Evolutionary conservation across 257 asterid genomes (phyloP), one percentile per base, ranked within the genome.

Genomic region (Rhazya stricta): DNA sequence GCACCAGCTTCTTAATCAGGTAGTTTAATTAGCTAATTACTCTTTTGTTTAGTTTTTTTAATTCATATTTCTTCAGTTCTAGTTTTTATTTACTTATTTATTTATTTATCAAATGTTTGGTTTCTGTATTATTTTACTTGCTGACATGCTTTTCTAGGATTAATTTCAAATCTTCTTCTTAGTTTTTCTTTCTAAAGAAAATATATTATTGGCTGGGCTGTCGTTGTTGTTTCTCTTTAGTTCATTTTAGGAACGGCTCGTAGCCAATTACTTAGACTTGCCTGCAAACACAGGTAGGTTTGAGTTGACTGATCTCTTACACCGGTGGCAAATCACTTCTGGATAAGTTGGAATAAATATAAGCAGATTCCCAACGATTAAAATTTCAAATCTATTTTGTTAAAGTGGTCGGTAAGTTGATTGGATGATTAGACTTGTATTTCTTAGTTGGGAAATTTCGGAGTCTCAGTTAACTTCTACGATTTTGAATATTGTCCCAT

Each of bases 1-100:
- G 82, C 96, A 93, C 79, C 99, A 91, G 84, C 97, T 91, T 71
- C 88, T 91, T 80, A 92, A 86, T 85, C 94, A 85, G 96, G 99
- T 90, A 51, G 9, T 30, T 23, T n/a, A n/a, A n/a, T 41, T 53
- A 5, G 5, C 15, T 61, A 13, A 2, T 67, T 21, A 73, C 32
- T 54, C n/a, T 50, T 13, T 23, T 6, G 30, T 54, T 13, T 11
- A 1, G n/a, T 36, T 66, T 27, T 12, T 53, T 75, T 29, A 0
- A 1, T 19, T 16, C 34, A 10, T 57, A 27, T 46, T 50, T 45
- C 2, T 25, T 6, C 11, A 62, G 53, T 76, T 63, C 42, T 19
- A 19, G n/a, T 39, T 65, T 61, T 53, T 56, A 46, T 6, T 71
- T 46, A 41, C 1, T n/a, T n/a, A n/a, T n/a, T n/a, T 10, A 11